Conservation (phyloP, 208 protist species). For the Acanthamoeba culbertsoni region DNA sequence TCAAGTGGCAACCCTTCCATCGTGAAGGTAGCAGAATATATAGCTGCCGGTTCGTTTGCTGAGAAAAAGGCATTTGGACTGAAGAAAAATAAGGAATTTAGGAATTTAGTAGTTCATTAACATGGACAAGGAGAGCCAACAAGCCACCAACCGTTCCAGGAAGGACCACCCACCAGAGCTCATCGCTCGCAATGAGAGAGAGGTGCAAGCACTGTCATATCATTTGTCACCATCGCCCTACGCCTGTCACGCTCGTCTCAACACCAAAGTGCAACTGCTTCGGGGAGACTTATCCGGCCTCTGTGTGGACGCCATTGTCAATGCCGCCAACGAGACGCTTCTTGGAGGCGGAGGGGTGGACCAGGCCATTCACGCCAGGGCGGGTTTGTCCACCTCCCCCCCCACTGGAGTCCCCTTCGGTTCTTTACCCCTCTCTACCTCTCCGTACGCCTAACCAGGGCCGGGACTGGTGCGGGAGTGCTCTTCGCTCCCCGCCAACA, state of each 20-base stretch:
- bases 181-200: neutral
- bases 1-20: no score
- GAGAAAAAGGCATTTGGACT: no score
- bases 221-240: neutral
- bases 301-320: constrained; percentile 7
- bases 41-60: no score
- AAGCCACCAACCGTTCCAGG: neutral
- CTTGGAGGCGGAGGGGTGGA: constrained; percentile 18
- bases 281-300: neutral
- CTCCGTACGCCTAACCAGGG: neutral
- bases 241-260: neutral
- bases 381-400: neutral
- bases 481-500: neutral
- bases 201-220: neutral
- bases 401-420: neutral
- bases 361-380: constrained; percentile 20
- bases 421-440: neutral
- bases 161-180: constrained; percentile 13
- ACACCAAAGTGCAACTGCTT: neutral
- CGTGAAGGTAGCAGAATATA: no score
- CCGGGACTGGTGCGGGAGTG: constrained; percentile 13
- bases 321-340: constrained; percentile 43
- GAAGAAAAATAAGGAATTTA: no score
- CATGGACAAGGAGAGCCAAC: constrained; percentile 9
- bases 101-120: no score